Base-by-base conservation (phyloP, 2,329 filamentous ascomycete species). In the Westerdykella aurantiaca region DNA sequence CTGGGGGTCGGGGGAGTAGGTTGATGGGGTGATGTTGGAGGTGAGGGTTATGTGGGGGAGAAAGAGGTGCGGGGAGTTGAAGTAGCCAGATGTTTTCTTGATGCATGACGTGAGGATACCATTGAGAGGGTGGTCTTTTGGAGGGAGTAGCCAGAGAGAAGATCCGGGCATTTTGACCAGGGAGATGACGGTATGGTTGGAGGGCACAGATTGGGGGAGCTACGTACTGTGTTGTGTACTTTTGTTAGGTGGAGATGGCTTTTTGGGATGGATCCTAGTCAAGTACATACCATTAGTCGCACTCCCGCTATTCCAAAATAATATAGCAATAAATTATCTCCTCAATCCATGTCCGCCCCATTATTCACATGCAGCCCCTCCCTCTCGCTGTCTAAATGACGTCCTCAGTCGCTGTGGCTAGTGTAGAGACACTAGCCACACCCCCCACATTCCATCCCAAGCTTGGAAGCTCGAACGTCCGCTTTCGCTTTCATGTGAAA, bases 101-200 rank as follows among this genome's bases (percentile, higher is more conserved):
- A 72, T 70, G 40, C 70, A 58, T 21, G 50, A 42, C 5, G 60
- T 45, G n/a, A 71, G 51, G 21, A 54, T 31, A 22, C 52, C 16
- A 40, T 59, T 52, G 23, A 70, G 57, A 12, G 60, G 51, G 34
- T 67, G 61, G 10, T 45, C 23, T n/a, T 51, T 39, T 7, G 67
- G 67, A 2, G 69, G 70, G 13, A 71, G 56, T 7, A 72, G 62
- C 69, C 69, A 72, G 17, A 72, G 65, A 11, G 69, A 71, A 17
- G 66, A 68, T 31, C 68, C 68, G 33, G 67, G 65, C 65, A 69
- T 69, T 11, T 43, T 54, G 31, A 16, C 4, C 10, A 23, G 14
- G 16, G 5, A 21, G 6, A 4, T 21, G 3, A 34, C 10, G 4
- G 25, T 29, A 10, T 29, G 11, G 25, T 29, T 29, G 25, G 11